Percentiles rank a stretch among this genome's conserved stretches.
Evolutionary conservation across 169 alveolate species (phyloP).

Genomic region (Condylostoma magnum): DNA sequence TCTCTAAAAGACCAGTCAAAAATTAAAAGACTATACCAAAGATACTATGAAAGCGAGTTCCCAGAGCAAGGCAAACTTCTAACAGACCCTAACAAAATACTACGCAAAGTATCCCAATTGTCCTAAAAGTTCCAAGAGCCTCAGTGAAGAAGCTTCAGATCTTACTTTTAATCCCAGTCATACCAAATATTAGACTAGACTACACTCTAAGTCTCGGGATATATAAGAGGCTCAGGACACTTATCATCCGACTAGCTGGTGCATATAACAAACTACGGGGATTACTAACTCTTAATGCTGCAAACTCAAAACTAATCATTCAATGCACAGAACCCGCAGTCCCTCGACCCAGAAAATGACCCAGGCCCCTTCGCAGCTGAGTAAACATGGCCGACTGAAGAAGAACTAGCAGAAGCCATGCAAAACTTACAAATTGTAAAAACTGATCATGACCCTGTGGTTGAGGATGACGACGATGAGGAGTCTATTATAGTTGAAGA

Average conservation of each 20-base stretch:
- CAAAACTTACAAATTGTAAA: not conserved
- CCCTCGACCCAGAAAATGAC: conserved; percentile 32
- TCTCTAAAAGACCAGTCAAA: conserved; percentile 55
- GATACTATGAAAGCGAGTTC: conserved; percentile 81
- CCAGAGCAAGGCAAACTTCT: conserved; percentile 38
- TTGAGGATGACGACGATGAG: conserved; percentile 28
- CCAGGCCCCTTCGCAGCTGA: conserved; percentile 44
- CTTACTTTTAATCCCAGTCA: conserved; percentile 64
- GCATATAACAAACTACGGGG: conserved; percentile 83
- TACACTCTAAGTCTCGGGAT: conserved; percentile 30
- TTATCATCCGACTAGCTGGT: conserved; percentile 66
- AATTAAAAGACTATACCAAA: conserved; percentile 68
- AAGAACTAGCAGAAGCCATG: conserved; percentile 4
- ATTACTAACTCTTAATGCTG: conserved; percentile 60
- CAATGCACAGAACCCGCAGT: conserved; percentile 35
- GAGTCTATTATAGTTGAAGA: not conserved
- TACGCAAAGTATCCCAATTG: conserved; percentile 39
- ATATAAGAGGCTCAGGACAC: conserved; percentile 43
- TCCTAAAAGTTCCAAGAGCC: conserved; percentile 4
- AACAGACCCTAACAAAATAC: conserved; percentile 40
- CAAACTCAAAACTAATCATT: conserved; percentile 18
- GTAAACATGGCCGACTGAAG: conserved; percentile 57
- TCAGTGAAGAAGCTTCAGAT: conserved; percentile 54
- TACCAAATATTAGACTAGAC: not conserved
- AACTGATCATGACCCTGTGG: conserved; percentile 21